Evolutionary conservation across 495 filamentous ascomycete species (phyloP), one percentile per base, ranked within the genome.

Genomic region (Aspergillus ostianus): DNA sequence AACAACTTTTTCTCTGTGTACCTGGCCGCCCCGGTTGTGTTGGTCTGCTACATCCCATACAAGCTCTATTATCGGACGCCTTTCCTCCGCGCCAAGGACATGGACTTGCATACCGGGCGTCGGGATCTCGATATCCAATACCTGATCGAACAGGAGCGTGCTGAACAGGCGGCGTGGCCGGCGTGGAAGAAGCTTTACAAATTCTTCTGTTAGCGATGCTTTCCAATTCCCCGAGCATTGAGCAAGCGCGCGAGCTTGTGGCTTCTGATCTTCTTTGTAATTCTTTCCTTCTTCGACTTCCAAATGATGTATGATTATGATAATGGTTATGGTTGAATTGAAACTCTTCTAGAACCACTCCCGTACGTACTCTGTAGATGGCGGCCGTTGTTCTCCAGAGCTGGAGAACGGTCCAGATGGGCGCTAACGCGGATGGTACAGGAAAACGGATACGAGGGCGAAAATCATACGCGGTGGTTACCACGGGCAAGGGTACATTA

Each of bases 51-150:
- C 66, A 59, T 96, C 32, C 77, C 73, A 0, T 94, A 96, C 67
- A 96, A 96, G 77, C 6, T 94, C n/a, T 87, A 75, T 62, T 91
- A 84, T 68, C 77, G 74, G 55, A 96, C 93, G 5, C 77, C 80
- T 3, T 79, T 91, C 53, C 77, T 96, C 18, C 75, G 81, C 30
- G 66, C 78, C 6, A 72, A 74, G 20, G 83, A 93, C 49, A 95
- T 97, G 85, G 94, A 98, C 73, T 69, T 98, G 57, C 79, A 84
- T 30, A 96, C 92, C 9, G 94, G 94, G n/a, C 82, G 91, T 32
- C 81, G 93, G n/a, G 92, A 96, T 53, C 74, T 97, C 48, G 90
- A 97, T 72, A 69, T 96, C 36, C 81, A 81, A 23, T 82, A 88
- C 55, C 71, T 97, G 55, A 76, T 93, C 51, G 85, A 84, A 29